A percentile compares a stretch with the other conserved stretches of the same genome.
Evolutionary conservation across 2,329 filamentous ascomycete species (phyloP).

Genomic region (Colletotrichum coccodes): DNA sequence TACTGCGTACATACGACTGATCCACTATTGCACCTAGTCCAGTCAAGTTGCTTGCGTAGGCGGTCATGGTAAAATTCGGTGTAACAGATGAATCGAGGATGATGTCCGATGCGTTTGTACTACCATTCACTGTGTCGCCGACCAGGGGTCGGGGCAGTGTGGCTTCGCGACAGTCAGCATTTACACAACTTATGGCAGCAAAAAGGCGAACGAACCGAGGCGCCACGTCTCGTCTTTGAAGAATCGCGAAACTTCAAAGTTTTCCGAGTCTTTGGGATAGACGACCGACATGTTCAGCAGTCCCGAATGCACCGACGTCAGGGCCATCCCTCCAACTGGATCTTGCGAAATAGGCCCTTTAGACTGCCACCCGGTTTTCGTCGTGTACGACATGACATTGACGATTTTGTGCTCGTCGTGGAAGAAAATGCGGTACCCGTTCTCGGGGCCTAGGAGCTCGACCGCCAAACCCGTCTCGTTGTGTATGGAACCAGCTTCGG

Average conservation of each 20-base stretch:
- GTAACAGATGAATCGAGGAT: neutral
- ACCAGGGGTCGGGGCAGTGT: constrained; percentile 45
- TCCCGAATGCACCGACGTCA: constrained; percentile 41
- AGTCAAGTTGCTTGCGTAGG: constrained; percentile 1
- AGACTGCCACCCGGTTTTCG: constrained; percentile 41
- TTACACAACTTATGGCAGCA: neutral
- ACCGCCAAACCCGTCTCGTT: constrained; percentile 42
- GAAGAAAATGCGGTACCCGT: constrained; percentile 50
- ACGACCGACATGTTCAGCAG: constrained; percentile 47
- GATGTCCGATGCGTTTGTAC: constrained; percentile 12
- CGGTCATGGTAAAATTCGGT: constrained; percentile 18
- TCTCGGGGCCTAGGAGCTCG: constrained; percentile 42
- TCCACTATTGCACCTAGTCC: constrained; percentile 34
- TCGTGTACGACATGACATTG: constrained; percentile 45
- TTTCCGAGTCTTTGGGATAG: constrained; percentile 42
- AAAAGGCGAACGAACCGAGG: constrained; percentile 38
- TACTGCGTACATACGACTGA: constrained; percentile 33
- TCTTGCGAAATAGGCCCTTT: constrained; percentile 45
- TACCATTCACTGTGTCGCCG: constrained; percentile 17
- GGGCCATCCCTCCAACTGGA: constrained; percentile 38
- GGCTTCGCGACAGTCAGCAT: constrained; percentile 39
- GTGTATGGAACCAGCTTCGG: constrained; percentile 38
- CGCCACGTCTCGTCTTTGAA: constrained; percentile 43
- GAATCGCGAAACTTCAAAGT: constrained; percentile 44
- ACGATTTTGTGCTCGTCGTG: constrained; percentile 44